Conservation (phyloP, 768 basidiomycete species). For the Mycena maculata region DNA sequence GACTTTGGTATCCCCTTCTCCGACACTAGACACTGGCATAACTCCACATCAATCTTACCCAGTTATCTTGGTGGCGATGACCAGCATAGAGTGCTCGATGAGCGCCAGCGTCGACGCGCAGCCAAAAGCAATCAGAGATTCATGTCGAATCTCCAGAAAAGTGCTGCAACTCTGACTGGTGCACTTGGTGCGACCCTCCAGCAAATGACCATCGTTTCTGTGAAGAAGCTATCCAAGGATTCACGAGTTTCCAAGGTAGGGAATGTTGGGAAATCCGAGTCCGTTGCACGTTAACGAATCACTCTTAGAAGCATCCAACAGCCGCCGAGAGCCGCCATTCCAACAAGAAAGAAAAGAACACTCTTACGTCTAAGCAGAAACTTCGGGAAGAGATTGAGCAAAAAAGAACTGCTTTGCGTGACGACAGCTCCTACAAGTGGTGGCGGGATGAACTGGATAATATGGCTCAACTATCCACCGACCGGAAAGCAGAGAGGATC, state of each 20-base stretch:
- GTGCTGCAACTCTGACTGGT: conserved; percentile 73
- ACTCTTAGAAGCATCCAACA: conserved; percentile 2
- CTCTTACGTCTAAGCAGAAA: conserved; percentile 44
- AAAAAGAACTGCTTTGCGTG: conserved; percentile 56
- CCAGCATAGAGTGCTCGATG: conserved; percentile 41
- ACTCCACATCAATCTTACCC: conserved; percentile 61
- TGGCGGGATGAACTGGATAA: conserved; percentile 61
- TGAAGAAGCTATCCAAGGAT: conserved; percentile 36
- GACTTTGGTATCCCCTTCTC: conserved; percentile 57
- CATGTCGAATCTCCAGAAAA: conserved; percentile 66
- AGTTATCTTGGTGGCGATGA: conserved; percentile 63
- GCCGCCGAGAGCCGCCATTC: not conserved
- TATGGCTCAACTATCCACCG: conserved; percentile 47
- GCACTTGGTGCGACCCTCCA: conserved; percentile 65
- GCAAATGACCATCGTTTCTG: conserved; percentile 61
- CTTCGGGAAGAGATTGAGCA: conserved; percentile 57
- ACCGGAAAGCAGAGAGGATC: conserved; percentile 48
- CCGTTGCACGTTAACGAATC: not conserved
- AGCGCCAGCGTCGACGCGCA: conserved; percentile 49
- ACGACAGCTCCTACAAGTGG: conserved; percentile 59
- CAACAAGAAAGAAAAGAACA: conserved; percentile 16
- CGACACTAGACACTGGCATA: conserved; percentile 74
- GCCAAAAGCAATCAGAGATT: conserved; percentile 64
- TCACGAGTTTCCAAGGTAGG: conserved; percentile 4
- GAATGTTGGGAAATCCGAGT: not conserved